phyloP scores from a whole-genome alignment of 352 stramenopile genomes.

The Blastocystis sp. region DNA sequence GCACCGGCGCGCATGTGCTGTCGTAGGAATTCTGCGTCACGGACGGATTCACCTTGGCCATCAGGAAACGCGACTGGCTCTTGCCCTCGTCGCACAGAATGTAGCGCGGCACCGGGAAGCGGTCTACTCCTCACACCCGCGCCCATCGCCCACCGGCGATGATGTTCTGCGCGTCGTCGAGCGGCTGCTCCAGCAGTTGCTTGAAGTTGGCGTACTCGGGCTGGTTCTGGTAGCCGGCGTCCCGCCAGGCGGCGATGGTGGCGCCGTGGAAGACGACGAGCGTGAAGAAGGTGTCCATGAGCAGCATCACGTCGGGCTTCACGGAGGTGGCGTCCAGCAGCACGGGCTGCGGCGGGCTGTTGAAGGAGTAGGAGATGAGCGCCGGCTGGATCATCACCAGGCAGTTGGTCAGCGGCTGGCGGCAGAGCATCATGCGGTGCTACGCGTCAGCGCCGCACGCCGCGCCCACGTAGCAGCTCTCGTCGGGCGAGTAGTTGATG shows the following conservation, averaged over 20 bases:
- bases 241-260: constrained; percentile 95
- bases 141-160: constrained; percentile 82
- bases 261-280: constrained; percentile 99
- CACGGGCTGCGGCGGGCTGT: constrained; percentile 83
- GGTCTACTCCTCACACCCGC: constrained; percentile 71
- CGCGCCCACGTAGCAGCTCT: constrained; percentile 93
- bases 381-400: constrained; percentile 99
- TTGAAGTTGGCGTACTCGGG: constrained; percentile 95
- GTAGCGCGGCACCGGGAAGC: constrained; percentile 96
- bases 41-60: constrained; percentile 98
- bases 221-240: constrained; percentile 88
- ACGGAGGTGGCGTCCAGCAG: constrained; percentile 86
- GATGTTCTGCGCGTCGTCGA: constrained; percentile 92
- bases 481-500: constrained; percentile 97
- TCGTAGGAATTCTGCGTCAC: constrained; percentile 71
- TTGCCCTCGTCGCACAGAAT: constrained; percentile 99
- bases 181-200: constrained; percentile 90
- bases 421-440: constrained; percentile 79
- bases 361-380: constrained; percentile 94
- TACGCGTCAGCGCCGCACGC: constrained; percentile 71
- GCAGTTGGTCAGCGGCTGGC: constrained; percentile 94
- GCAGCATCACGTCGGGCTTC: constrained; percentile 92
- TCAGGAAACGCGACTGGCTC: constrained; percentile 95
- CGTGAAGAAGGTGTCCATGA: constrained; percentile 99
- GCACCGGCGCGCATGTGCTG: constrained; percentile 79